Evolutionary conservation across 805 yeast genomes (phyloP).

Genomic region (Yarrowia sp.): DNA sequence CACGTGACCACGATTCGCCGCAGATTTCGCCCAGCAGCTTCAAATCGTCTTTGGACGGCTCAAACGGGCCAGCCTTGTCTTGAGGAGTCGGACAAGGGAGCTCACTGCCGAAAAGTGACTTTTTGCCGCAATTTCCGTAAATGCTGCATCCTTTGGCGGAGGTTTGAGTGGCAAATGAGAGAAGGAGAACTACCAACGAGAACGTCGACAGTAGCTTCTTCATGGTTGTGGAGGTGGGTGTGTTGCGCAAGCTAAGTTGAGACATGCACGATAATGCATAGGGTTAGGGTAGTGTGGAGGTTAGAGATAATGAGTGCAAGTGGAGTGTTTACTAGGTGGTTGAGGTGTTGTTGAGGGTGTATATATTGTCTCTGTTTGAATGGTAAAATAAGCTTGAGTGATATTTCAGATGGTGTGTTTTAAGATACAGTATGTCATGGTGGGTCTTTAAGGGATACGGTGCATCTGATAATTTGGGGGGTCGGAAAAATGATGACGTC

Average conservation of each 20-base stretch:
- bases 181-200: not conserved
- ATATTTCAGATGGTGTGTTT: too few relatives aligned
- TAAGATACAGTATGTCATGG: too few relatives aligned
- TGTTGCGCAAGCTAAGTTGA: not conserved
- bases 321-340: too few relatives aligned
- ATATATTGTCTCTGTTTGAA: too few relatives aligned
- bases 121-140: slow-evolving; percentile 65
- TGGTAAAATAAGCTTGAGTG: too few relatives aligned
- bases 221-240: not conserved
- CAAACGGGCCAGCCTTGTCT: slow-evolving; percentile 45
- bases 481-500: too few relatives aligned
- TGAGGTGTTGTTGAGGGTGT: too few relatives aligned
- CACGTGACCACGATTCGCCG: slow-evolving; percentile 62
- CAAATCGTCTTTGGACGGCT: slow-evolving; percentile 48
- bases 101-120: slow-evolving; percentile 69
- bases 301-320: not conserved
- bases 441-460: too few relatives aligned
- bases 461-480: too few relatives aligned
- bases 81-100: slow-evolving; percentile 67
- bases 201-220: not conserved
- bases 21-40: slow-evolving; percentile 58
- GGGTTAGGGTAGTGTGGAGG: not conserved
- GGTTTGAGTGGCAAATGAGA: not conserved
- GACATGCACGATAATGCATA: slow-evolving; percentile 23
- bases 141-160: slow-evolving; percentile 35